A percentile compares a stretch with the other conserved stretches of the same genome.
Conservation (phyloP, 371 early-diverging fungal genomes). For the Lichtheimia corymbifera region DNA sequence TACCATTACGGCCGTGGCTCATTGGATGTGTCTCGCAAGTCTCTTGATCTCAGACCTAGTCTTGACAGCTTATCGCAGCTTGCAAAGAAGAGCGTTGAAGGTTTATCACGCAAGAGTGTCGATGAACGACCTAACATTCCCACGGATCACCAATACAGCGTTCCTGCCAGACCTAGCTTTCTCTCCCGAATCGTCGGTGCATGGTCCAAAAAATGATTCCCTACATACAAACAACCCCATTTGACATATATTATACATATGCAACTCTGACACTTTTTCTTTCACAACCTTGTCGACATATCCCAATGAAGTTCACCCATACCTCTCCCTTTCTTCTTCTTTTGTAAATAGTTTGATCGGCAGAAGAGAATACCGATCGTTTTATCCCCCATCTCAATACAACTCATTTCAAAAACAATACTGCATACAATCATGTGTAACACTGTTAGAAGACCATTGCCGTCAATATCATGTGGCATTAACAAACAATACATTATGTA, state of each 20-base stretch:
- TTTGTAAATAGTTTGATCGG: slow-evolving; percentile 1
- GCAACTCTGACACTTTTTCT: not conserved
- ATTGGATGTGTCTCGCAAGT: slow-evolving; percentile 24
- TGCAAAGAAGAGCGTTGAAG: slow-evolving; percentile 26
- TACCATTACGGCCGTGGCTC: slow-evolving; percentile 17
- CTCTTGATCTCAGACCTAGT: slow-evolving; percentile 36
- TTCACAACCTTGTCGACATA: not conserved
- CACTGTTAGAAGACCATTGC: too few relatives aligned
- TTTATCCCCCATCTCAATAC: too few relatives aligned
- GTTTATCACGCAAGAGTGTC: slow-evolving; percentile 18
- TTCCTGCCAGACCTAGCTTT: slow-evolving; percentile 20
- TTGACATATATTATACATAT: not conserved
- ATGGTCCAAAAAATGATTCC: slow-evolving; percentile 28
- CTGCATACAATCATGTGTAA: too few relatives aligned
- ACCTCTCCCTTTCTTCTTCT: not conserved
- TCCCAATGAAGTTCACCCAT: too few relatives aligned
- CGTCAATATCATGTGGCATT: too few relatives aligned
- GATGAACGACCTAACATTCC: slow-evolving; percentile 15
- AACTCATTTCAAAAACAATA: too few relatives aligned
- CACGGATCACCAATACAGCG: slow-evolving; percentile 17
- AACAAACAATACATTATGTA: too few relatives aligned
- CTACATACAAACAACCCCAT: not conserved
- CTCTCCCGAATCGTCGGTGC: slow-evolving; percentile 34
- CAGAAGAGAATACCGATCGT: too few relatives aligned
- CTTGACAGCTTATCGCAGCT: slow-evolving; percentile 28